Evolutionary conservation across 2,329 filamentous ascomycete species (phyloP), one percentile per base, ranked within the genome.

Genomic region (Stromatinia cepivora): DNA sequence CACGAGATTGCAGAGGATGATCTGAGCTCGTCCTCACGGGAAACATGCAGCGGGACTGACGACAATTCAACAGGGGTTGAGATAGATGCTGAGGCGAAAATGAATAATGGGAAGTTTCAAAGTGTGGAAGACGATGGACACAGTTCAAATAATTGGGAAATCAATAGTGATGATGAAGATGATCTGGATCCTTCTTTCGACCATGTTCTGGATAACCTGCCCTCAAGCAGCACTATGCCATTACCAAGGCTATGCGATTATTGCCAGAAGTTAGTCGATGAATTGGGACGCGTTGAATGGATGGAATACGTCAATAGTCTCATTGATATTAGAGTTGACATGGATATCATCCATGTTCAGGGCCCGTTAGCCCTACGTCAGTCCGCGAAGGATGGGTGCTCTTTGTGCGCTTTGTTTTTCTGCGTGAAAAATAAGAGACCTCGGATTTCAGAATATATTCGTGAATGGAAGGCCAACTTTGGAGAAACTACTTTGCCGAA

Each of bases 31-130:
- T 5, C 52, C 28, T 20, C 25, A 4, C 28, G 8, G 15, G 3
- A 53, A 0, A 28, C 25, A 53, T 13, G 15, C 7, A 53, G 11
- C 25, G 20, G 5, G 5, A 5, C 4, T 31, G 6, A 53, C 4
- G 7, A 31, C 8, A 0, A 53, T 15, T 20, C 3, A 17, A 53
- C 8, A 0, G 1, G 5, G 0, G 10, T 1, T 20, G 7, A 54
- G 17, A 31, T 20, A 31, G 52, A 31, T 4, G 52, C 28, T 4
- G 28, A 25, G 10, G 9, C 1, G 4, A 20, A 34, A 3, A 34
- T 1, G 20, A 4, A 9, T 15, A 10, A 5, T 22, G 5, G 17
- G 0, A 34, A 22, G 17, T 0, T 8, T 22, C 17, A 34, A 54
- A 5, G 11, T 22, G 6, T 5, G 11, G 28, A 34, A 54, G 6